Base-by-base conservation (phyloP, 495 filamentous ascomycete genomes). In the Penicillium goetzii region DNA sequence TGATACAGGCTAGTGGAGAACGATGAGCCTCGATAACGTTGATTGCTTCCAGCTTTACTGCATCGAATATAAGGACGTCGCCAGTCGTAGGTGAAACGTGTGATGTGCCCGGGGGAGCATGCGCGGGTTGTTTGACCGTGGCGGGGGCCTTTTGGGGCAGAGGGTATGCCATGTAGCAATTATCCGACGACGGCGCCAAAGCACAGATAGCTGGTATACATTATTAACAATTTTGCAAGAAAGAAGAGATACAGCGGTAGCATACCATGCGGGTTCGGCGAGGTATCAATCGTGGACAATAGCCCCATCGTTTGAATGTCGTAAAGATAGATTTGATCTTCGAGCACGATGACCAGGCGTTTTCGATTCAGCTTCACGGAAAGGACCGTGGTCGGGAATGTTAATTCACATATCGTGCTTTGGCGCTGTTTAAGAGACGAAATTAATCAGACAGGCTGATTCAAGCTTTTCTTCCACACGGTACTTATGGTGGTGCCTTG, bases 281-380 rank as follows among this genome's bases (percentile, higher is more conserved):
- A 96, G 10, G 94, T 98, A 60, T 92, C 89, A 47, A 97, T 93
- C 2, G 91, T 97, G 65, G 90, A 87, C 26, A 97, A 81, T 36
- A 97, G 83, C 70, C 89, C 93, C 95, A 99, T 99, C 69, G 97
- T 98, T 71, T 92, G 90, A 57, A 99, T 97, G 74, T 98, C 95
- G 77, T 99, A 99, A 36, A 99, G 83, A 76, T 97, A 99, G 63
- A 98, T 96, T 72, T 96, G 89, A 60, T 96, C 91, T 72, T 98
- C 95, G 41, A 98, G 81, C 2, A 98, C 88, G 11, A 98, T 93
- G 32, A 93, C 92, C 14, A 99, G 86, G 21, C 95, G 86, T 75
- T 97, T 98, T 41, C 96, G 87, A 73, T 98, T 98, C 68, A 99
- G 79, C 68, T 92, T 88, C 32, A 98, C 92, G 17, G 95, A 92